Base-by-base conservation (phyloP, 345 rosid genomes). In the Tarenaya hassleriana region DNA sequence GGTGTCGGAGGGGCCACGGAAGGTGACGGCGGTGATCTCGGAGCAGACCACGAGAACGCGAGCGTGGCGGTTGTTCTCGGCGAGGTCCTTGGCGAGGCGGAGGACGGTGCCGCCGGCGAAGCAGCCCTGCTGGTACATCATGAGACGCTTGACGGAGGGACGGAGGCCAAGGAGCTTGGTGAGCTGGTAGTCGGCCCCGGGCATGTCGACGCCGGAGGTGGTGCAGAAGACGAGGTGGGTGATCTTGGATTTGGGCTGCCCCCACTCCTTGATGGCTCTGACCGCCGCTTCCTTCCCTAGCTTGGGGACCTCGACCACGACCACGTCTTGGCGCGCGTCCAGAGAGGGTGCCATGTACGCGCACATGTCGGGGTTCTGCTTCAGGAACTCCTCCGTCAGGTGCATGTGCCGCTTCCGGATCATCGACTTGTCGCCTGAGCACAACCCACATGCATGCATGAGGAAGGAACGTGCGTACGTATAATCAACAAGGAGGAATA, bases 131-230 rank as follows among this genome's bases (percentile, higher is more conserved):
- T 71, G 79, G 62, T 77, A 77, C 81, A 75, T 71, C 91, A 86
- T 80, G 55, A 78, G 60, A 33, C 86, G 82, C 63, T 86, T 83
- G 4, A 86, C 88, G 1, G 88, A 83, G 10, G 91, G 82, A 5
- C 84, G 75, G 7, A 86, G 89, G 5, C 95, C 94, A 7, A 83
- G 70, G 12, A 86, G 86, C 69, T 86, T 86, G 9, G 92, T 83
- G 55, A 86, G 88, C 67, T 83, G 92, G 76, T 83, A 86, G 69
- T 86, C 95, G 1, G 95, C 95, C 1, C 94, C 95, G 10, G 95
- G 92, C 95, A 86, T 86, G 78, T 86, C 95, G 0, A 83, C 94
- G 0, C 95, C 92, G 0, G 89, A 78, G 2, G 95, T 81, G 8
- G 95, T 86, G 62, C 95, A 86, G 69, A 86, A 86, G 57, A 86